Percentiles rank a stretch among this genome's conserved stretches.
These are phyloP conservation scores for Alternaria sp. DNA, from an alignment of 2,329 filamentous ascomycete genomes.

Conservation along the genomic window DNA sequence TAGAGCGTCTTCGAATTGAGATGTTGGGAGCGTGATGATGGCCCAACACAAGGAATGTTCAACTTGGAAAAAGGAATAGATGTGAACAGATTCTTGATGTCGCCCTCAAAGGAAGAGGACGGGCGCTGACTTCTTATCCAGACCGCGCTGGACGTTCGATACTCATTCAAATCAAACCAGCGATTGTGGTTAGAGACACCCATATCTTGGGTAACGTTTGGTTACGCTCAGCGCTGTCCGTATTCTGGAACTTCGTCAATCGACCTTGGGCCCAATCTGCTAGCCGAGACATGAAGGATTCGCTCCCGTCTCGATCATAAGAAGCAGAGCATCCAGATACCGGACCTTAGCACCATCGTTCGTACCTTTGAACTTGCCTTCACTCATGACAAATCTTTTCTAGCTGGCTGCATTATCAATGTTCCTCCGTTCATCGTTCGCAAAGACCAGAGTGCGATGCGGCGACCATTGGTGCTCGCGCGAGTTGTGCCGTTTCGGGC, in stretches of 20 bases:
- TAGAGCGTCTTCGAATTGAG: neutral
- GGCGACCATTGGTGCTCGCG: neutral
- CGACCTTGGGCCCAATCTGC: neutral
- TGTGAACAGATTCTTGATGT: neutral
- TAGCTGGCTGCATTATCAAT: neutral
- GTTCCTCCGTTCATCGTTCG: neutral
- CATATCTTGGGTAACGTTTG: neutral
- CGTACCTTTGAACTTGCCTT: fast-evolving
- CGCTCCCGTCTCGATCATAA: neutral
- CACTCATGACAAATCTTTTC: fast-evolving
- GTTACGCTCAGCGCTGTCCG: neutral
- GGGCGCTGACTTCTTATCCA: neutral
- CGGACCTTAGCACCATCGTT: neutral
- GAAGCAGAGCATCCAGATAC: neutral
- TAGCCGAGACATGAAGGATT: neutral
- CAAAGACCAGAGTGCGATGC: neutral
- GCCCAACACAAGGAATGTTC: fast-evolving
- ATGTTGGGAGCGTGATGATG: neutral
- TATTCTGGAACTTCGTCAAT: neutral
- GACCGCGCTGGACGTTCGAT: neutral
- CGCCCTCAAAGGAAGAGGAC: fast-evolving
- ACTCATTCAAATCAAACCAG: neutral
- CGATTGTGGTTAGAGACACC: neutral
- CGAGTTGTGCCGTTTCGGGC: neutral
- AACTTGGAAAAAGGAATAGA: neutral